Percentiles rank a stretch among this genome's conserved stretches.
Evolutionary conservation across 1,284 basidiomycete genomes (phyloP).

Genomic region (Lentinula novae-zelandiae): DNA sequence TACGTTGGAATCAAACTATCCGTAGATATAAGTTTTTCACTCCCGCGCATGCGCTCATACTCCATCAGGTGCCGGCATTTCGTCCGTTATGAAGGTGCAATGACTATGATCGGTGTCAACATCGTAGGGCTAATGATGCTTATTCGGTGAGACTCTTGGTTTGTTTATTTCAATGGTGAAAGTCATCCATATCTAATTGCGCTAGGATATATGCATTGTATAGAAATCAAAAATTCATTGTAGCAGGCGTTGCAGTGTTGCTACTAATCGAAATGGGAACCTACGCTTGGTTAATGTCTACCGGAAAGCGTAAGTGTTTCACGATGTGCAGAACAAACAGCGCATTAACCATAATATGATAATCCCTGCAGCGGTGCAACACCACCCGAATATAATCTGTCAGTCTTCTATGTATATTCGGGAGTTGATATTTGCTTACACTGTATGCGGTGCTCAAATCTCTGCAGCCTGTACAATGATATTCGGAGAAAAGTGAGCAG

Average conservation of each 20-base stretch:
- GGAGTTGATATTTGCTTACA: not conserved
- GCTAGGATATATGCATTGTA: conserved; percentile 45
- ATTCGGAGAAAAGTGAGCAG: conserved; percentile 23
- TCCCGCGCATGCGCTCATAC: not conserved
- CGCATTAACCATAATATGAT: conserved; percentile 25
- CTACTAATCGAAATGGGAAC: conserved; percentile 38
- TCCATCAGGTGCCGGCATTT: conserved; percentile 39
- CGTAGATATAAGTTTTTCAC: not conserved
- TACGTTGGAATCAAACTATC: not conserved
- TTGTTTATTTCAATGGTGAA: not conserved
- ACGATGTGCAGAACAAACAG: conserved; percentile 20
- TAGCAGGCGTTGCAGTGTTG: conserved; percentile 28
- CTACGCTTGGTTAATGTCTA: conserved; percentile 46
- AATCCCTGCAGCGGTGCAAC: not conserved
- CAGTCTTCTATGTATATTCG: conserved; percentile 1
- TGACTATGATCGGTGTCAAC: conserved; percentile 46
- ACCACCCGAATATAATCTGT: conserved; percentile 31
- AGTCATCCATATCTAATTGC: not conserved
- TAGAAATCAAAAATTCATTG: conserved; percentile 32
- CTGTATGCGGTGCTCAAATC: not conserved
- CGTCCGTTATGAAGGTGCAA: conserved; percentile 47
- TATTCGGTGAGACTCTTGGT: conserved; percentile 30
- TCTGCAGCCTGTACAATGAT: conserved; percentile 51
- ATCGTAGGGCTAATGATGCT: conserved; percentile 55
- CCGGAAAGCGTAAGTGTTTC: conserved; percentile 32